phyloP scores from a whole-genome alignment of 2,329 filamentous ascomycete genomes.

The Fusarium annulatum region DNA sequence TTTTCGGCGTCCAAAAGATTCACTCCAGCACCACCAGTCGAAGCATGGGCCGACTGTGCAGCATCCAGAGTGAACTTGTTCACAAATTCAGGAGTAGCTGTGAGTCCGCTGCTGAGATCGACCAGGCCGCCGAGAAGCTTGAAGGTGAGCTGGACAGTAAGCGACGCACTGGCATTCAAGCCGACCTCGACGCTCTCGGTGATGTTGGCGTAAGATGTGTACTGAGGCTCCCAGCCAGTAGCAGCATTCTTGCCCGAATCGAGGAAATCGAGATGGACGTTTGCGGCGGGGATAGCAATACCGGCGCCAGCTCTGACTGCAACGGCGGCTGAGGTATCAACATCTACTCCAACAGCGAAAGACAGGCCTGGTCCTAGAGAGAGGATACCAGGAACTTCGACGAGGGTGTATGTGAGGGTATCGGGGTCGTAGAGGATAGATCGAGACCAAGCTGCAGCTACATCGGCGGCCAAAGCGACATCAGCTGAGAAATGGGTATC shows the following conservation, averaged over 20 bases:
- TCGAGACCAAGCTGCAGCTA: constrained; percentile 9
- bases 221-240: constrained; percentile 14
- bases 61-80: constrained; percentile 21
- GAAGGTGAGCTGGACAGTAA: constrained; percentile 8
- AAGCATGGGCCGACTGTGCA: not conserved
- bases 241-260: constrained; percentile 3
- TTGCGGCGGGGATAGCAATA: constrained; percentile 1
- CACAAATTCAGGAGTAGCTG: constrained; percentile 2
- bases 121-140: constrained; percentile 9
- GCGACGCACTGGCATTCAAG: constrained; percentile 3
- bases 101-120: constrained; percentile 16
- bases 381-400: constrained; percentile 8
- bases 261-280: constrained; percentile 12
- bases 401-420: not conserved
- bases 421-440: constrained; percentile 15
- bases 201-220: constrained; percentile 12
- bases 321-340: constrained; percentile 10
- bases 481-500: constrained; percentile 12
- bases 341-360: constrained; percentile 1
- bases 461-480: not conserved
- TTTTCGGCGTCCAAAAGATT: not conserved
- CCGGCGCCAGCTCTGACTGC: constrained; percentile 4
- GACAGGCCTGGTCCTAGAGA: constrained; percentile 8
- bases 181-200: constrained; percentile 14
- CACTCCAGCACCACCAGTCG: not conserved